Base-by-base conservation (phyloP, 2,329 filamentous ascomycete genomes). In the Monilinia vaccinii-corymbosi region DNA sequence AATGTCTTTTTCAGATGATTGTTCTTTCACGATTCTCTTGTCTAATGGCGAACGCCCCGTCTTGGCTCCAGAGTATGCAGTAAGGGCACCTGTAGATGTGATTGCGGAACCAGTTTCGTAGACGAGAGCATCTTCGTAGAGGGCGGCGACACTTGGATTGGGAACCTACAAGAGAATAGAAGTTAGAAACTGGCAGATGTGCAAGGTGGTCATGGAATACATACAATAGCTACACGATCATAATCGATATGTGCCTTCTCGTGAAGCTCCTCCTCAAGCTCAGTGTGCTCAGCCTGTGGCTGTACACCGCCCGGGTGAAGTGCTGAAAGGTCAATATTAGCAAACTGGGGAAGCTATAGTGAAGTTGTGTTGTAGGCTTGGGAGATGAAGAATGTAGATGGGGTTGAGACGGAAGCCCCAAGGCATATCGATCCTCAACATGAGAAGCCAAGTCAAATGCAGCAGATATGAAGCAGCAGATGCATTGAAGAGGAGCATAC, bases 231-330 rank as follows among this genome's bases (percentile, higher is more conserved):
- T 72, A 99, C 94, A 73, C 91, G 89, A 78, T 97, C 89, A 75
- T 97, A 99, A 82, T 99, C 94, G 73, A 99, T 99, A 82, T 99
- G 93, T 68, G 94, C 94, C 73, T 88, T 91, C 77, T 97, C 91
- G 77, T 97, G 92, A 64, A 99, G 88, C 76, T 96, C 91, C 79
- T 97, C 91, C 79, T 99, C 91, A 66, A 99, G 86, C 76, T 97
- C 94, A 49, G 94, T 97, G 84, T 97, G 93, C 74, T 95, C 88
- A 71, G 32, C 38, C 82, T 81, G 72, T 86, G 59, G 61, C 63
- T 67, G 63, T 51, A 71, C 69, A 65, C 69, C 69, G 61, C 69
- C 68, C 21, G 70, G 70, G 58, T 71, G 70, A 13, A 64, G 40
- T 46, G 55, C 62, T 63, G 16, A 44, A 55, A 55, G 11, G 13